Evolutionary conservation across 805 yeast species (phyloP).

Genomic region (Wickerhamomyces chaumierensis): DNA sequence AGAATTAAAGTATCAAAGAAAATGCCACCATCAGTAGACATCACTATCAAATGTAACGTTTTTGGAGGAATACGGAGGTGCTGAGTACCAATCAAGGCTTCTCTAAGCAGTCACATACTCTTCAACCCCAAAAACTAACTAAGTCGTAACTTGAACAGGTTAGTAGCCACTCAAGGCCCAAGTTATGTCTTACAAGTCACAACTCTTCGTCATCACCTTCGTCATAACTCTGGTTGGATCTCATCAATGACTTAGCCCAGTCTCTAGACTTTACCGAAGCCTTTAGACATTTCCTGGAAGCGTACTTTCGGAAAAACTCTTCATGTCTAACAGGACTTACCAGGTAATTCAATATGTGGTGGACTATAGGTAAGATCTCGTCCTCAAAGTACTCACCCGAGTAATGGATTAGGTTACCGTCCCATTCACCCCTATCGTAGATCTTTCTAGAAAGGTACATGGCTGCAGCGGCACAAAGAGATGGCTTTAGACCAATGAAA

Average conservation of each 20-base stretch:
- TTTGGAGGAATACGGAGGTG: too few relatives aligned
- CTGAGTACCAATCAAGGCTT: too few relatives aligned
- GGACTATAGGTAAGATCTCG: constrained; percentile 62
- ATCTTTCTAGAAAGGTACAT: constrained; percentile 79
- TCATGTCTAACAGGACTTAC: constrained; percentile 79
- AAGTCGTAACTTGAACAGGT: too few relatives aligned
- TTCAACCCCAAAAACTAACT: too few relatives aligned
- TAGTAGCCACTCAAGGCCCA: too few relatives aligned
- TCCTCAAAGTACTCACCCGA: constrained; percentile 79
- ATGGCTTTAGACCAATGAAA: constrained; percentile 70
- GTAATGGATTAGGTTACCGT: constrained; percentile 77
- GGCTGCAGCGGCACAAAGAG: constrained; percentile 80
- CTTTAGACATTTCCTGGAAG: constrained; percentile 79
- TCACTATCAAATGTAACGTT: too few relatives aligned
- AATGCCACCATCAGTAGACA: too few relatives aligned
- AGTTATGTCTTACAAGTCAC: too few relatives aligned
- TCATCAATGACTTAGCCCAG: constrained; percentile 55
- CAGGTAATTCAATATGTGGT: constrained; percentile 65
- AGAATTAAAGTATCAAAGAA: too few relatives aligned
- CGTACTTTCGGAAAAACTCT: constrained; percentile 88
- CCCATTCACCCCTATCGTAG: constrained; percentile 67
- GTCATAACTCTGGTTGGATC: constrained; percentile 2
- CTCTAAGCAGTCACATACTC: too few relatives aligned
- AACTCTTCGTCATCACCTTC: too few relatives aligned
- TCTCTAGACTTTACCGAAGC: constrained; percentile 71